Evolutionary conservation across 805 yeast genomes (phyloP), one percentile per base, ranked within the genome.

Genomic region (Candida arabinofermentans): DNA sequence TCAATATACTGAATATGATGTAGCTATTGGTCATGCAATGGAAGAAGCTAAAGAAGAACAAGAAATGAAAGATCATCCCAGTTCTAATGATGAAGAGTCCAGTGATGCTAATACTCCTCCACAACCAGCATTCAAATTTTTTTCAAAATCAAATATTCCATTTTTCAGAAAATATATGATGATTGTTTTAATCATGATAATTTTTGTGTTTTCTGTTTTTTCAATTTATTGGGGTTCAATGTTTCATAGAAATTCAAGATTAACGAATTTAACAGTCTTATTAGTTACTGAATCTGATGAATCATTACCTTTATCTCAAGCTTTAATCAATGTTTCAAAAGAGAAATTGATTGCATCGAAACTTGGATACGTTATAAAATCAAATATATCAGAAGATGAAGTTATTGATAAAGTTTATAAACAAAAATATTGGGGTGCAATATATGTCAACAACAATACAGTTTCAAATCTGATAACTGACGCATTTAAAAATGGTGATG

Each of bases 351-450:
- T 49, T 2, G 33, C 42, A n/a, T 8, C 36, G 1, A 42, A 46
- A 3, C 72, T 71, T 1, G 59, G 60, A 17, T 72, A 79, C 77
- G 47, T 48, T 6, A 40, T 70, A 18, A 55, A 46, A 37, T 55
- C 66, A n/a, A 43, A 36, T 37, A 45, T 52, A 26, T 36, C 37
- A 4, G 63, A 58, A 26, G 67, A 66, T 4, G 73, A 74, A 48
- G 55, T 81, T 17, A 27, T 58, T 31, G 50, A 69, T 26, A 61
- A 62, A 40, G 70, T 84, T 3, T 77, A 74, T 50, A 73, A 72
- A 39, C 76, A 80, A 58, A 53, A 72, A 14, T 81, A 71, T 52
- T 85, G 91, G 93, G 71, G 75, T 19, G 74, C 83, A 0, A 62
- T 82, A 27, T 74, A 77, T 47, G 75, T 83, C 26, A 52, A 57